Conservation (phyloP, 2,329 filamentous ascomycete genomes). For the Intubia oerlemansii region DNA sequence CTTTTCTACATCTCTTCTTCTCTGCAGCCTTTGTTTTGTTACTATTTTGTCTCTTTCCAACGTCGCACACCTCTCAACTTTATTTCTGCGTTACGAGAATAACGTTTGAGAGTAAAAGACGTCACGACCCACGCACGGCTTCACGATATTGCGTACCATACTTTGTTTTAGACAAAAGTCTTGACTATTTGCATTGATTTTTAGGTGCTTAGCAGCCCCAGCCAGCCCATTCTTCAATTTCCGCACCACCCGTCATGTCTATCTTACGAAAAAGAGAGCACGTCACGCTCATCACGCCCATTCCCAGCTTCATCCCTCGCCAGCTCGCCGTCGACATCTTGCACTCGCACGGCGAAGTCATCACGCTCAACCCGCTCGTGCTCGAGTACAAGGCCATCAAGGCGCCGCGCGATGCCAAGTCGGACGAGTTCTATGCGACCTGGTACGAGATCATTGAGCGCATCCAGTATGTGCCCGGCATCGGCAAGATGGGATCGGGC, state of each 20-base stretch:
- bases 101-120: too few relatives aligned
- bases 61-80: too few relatives aligned
- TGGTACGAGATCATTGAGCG: conserved; percentile 55
- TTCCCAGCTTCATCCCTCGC: conserved; percentile 47
- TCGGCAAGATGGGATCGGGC: conserved; percentile 41
- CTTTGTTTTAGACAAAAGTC: too few relatives aligned
- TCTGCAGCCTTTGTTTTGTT: too few relatives aligned
- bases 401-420: conserved; percentile 42
- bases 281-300: conserved; percentile 48
- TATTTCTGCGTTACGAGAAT: too few relatives aligned
- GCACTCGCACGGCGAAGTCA: conserved; percentile 48
- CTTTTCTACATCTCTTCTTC: too few relatives aligned
- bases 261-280: conserved; percentile 38
- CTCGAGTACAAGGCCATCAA: conserved; percentile 40
- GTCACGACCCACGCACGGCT: too few relatives aligned
- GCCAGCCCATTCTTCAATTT: too few relatives aligned
- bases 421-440: conserved; percentile 51
- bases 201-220: too few relatives aligned
- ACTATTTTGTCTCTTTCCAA: too few relatives aligned
- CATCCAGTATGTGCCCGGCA: conserved; percentile 44
- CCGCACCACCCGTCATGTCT: not conserved
- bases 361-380: conserved; percentile 49
- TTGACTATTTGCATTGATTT: too few relatives aligned
- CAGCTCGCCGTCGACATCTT: conserved; percentile 53
- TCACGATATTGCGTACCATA: too few relatives aligned